Evolutionary conservation across 2,329 filamentous ascomycete species (phyloP).

Genomic region (Colletotrichum spinosum): DNA sequence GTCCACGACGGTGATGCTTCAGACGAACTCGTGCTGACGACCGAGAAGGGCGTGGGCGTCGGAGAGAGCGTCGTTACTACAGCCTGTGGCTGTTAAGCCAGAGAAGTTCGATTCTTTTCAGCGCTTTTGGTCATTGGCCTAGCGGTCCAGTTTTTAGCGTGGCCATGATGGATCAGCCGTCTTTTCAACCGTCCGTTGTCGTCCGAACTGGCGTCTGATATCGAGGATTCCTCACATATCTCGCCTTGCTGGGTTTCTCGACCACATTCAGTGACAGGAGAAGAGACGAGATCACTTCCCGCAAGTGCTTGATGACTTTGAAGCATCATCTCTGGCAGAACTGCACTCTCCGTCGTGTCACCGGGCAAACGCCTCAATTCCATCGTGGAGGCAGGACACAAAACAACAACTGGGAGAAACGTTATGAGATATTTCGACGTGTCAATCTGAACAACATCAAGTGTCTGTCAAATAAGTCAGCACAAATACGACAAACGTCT

Average conservation of each 20-base stretch:
- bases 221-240: not conserved
- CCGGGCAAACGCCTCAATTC: slow-evolving; percentile 7
- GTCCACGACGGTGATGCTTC: slow-evolving; percentile 40
- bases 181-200: not conserved
- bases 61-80: not conserved
- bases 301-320: not conserved
- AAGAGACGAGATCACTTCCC: not conserved
- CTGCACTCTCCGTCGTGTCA: slow-evolving; percentile 11
- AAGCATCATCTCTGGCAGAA: not conserved
- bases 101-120: too few species aligned
- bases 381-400: slow-evolving; percentile 3
- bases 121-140: too few species aligned
- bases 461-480: too few species aligned
- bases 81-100: not conserved
- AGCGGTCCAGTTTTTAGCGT: not conserved
- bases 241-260: too few species aligned
- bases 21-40: slow-evolving; percentile 21
- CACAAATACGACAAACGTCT: too few species aligned
- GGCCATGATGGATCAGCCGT: not conserved
- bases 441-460: too few species aligned
- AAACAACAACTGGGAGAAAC: too few species aligned
- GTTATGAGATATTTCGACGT: too few species aligned
- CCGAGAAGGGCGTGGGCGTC: not conserved
- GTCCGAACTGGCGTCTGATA: slow-evolving; percentile 27
- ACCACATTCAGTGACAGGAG: not conserved